Evolutionary conservation across 192 early-diverging fungal species (phyloP), one percentile per base, ranked within the genome.

Genomic region (Backusella circina): DNA sequence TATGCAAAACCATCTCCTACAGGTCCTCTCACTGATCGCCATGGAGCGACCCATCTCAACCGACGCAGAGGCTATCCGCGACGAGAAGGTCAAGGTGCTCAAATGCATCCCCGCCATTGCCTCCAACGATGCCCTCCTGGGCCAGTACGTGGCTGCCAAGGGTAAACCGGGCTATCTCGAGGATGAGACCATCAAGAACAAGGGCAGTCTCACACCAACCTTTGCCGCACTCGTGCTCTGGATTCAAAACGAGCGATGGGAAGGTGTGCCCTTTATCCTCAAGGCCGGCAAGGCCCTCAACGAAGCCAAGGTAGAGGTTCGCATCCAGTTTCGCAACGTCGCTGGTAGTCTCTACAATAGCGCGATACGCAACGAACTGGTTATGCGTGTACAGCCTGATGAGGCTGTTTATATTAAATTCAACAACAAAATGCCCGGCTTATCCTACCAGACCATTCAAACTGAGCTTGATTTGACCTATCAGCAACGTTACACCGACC

Each of bases 401-500:
- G 97, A 99, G 77, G 93, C 97, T 1, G 91, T 99, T 15, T 97
- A 97, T 84, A 92, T 97, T 88, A 99, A 99, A 86, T 92, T 96
- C 73, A 95, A 92, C 79, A 97, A 95, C 91, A 99, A 99, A 82
- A 87, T 91, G 69, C 96, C 93, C 4, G 97, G 97, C 12, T 87
- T 97, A 64, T 93, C 93, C 5, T 88, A 89, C 82, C 86, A 92
- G 67, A 89, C 93, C 70, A 89, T 91, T 73, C 93, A 95, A 79
- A 93, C 94, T 16, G 97, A 99, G 81, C 88, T 99, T 13, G 95
- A 99, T 80, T 85, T 99, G 70, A 93, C 94, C 12, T 99, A 99
- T 87, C 85, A 90, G 65, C 89, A 90, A 76, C 92, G 97, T 47
- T 99, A 96, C 86, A 86, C 89, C 57, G 92, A 93, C 68, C 70